A percentile compares a stretch with the other conserved stretches of the same genome.
These are phyloP conservation scores for Venturia aucupariae DNA, from an alignment of 2,329 filamentous ascomycete genomes.

Conservation along the genomic window DNA sequence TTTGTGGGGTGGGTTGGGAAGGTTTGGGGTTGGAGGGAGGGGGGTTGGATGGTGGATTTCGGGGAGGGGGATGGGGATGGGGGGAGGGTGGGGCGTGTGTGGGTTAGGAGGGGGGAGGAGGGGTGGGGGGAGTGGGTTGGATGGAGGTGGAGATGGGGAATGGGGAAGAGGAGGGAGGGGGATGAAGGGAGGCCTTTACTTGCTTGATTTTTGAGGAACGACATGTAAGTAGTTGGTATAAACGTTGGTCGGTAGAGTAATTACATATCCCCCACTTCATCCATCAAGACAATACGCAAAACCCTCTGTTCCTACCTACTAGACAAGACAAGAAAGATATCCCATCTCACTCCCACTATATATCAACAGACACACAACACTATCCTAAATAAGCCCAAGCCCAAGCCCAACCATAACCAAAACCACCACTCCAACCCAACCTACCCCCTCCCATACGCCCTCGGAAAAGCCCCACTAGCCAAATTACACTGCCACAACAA, in stretches of 20 bases:
- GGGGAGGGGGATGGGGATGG: background rate
- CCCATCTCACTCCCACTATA: too few relatives aligned
- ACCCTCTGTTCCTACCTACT: too few relatives aligned
- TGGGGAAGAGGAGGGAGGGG: background rate
- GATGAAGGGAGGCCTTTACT: slow-evolving; percentile 7
- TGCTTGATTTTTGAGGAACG: too few relatives aligned
- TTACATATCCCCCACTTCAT: too few relatives aligned
- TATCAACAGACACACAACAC: too few relatives aligned
- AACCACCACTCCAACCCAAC: too few relatives aligned
- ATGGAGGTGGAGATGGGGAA: background rate
- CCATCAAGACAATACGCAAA: too few relatives aligned
- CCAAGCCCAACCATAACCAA: background rate
- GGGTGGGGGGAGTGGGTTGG: background rate
- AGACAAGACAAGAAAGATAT: too few relatives aligned
- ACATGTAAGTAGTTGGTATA: too few relatives aligned
- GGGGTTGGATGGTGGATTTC: background rate
- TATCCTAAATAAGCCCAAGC: background rate
- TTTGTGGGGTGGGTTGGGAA: background rate
- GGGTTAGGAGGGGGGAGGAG: slow-evolving; percentile 5
- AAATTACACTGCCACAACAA: slow-evolving; percentile 10
- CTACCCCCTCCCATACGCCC: background rate
- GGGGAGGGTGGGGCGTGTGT: background rate
- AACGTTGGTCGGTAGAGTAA: too few relatives aligned
- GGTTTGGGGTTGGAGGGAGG: background rate
- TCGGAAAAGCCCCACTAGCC: background rate